Conservation (phyloP, 2,329 filamentous ascomycete species). For the Pseudonectria foliicola region DNA sequence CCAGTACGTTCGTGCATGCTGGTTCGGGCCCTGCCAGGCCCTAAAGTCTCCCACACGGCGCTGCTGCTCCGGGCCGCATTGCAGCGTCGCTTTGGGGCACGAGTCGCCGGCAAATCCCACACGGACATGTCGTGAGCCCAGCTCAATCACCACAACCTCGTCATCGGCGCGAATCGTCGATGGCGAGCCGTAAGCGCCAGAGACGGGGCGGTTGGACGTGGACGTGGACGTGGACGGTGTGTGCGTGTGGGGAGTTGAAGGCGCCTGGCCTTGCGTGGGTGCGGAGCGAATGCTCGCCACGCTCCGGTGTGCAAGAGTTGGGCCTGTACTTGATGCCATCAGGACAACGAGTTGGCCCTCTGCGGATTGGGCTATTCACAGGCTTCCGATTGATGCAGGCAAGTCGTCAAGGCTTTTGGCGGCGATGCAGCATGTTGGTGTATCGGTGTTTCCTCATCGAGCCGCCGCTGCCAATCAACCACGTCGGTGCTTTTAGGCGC, state of each 20-base stretch:
- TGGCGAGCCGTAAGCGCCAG: slow-evolving; percentile 51
- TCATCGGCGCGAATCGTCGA: slow-evolving; percentile 67
- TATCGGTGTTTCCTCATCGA: slow-evolving; percentile 10
- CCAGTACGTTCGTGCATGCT: slow-evolving; percentile 48
- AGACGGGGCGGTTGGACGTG: slow-evolving; percentile 44
- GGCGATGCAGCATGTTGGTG: slow-evolving; percentile 10
- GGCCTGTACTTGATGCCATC: slow-evolving; percentile 39
- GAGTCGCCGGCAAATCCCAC: slow-evolving; percentile 84
- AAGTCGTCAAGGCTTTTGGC: slow-evolving; percentile 5
- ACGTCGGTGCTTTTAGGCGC: slow-evolving; percentile 19
- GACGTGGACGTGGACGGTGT: too few species aligned
- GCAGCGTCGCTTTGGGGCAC: slow-evolving; percentile 61
- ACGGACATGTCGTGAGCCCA: slow-evolving; percentile 71
- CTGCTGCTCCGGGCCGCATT: slow-evolving; percentile 68
- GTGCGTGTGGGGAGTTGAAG: slow-evolving; percentile 55
- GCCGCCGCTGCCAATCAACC: slow-evolving; percentile 5
- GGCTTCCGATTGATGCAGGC: slow-evolving; percentile 1
- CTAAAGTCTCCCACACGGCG: slow-evolving; percentile 77
- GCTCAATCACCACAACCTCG: slow-evolving; percentile 74
- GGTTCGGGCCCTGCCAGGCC: slow-evolving; percentile 52
- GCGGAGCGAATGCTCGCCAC: slow-evolving; percentile 50
- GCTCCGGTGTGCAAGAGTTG: slow-evolving; percentile 48
- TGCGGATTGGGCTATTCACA: background rate
- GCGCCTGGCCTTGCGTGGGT: slow-evolving; percentile 26
- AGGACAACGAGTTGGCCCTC: slow-evolving; percentile 1